phyloP scores from a whole-genome alignment of 2,329 filamentous ascomycete species.

The Aspergillus tanneri region DNA sequence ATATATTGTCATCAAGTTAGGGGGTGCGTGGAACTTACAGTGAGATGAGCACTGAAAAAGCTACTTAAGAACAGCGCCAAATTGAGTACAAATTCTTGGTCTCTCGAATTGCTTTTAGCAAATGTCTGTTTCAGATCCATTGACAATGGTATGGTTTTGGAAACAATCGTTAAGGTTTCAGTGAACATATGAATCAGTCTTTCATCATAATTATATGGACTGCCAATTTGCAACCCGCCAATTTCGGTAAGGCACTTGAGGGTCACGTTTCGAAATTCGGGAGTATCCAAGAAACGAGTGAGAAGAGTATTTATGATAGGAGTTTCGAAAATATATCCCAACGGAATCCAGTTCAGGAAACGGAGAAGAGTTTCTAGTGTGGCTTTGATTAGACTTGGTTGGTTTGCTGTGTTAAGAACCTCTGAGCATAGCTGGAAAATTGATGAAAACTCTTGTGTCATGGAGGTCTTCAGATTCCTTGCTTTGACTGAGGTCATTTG shows the following conservation, averaged over 20 bases:
- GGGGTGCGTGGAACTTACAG: conserved; percentile 51
- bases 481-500: conserved; percentile 99
- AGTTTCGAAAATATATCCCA: conserved; percentile 98
- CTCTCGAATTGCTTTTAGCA: conserved; percentile 81
- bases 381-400: conserved; percentile 88
- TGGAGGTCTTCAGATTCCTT: conserved; percentile 92
- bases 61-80: conserved; percentile 93
- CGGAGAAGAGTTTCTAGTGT: conserved; percentile 92
- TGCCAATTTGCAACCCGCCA: conserved; percentile 81
- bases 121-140: conserved; percentile 92
- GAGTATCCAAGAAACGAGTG: conserved; percentile 85
- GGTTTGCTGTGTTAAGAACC: conserved; percentile 84
- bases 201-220: conserved; percentile 79
- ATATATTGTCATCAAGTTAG: not conserved
- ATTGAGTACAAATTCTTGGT: conserved; percentile 98
- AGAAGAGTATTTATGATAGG: conserved; percentile 91
- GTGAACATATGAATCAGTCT: conserved; percentile 98
- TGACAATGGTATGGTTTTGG: conserved; percentile 85
- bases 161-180: conserved; percentile 87
- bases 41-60: conserved; percentile 91
- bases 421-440: conserved; percentile 98
- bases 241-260: conserved; percentile 97
- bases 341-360: conserved; percentile 98
- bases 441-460: conserved; percentile 97
- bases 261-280: conserved; percentile 95